A percentile compares a stretch with the other conserved stretches of the same genome.
Evolutionary conservation across 2,329 filamentous ascomycete genomes (phyloP).

Genomic region (Epichloe sp.): DNA sequence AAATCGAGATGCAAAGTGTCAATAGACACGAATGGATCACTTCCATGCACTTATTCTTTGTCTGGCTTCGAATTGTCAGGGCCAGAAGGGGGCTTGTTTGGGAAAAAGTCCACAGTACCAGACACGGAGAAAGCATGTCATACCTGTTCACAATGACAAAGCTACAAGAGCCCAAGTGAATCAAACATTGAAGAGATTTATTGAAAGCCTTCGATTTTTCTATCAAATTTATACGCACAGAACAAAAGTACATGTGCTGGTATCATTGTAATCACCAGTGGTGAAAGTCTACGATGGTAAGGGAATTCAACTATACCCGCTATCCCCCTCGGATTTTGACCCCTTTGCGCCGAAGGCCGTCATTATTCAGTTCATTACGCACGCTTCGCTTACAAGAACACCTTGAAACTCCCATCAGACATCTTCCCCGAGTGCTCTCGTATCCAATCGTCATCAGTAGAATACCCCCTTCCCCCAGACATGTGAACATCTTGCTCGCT

Average conservation of each 20-base stretch:
- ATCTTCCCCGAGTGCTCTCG: conserved; percentile 10
- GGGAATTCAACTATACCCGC: not conserved
- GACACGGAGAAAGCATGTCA: too few species aligned
- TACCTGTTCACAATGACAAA: too few species aligned
- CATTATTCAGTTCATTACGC: not conserved
- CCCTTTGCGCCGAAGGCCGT: not conserved
- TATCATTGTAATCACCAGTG: conserved; percentile 1
- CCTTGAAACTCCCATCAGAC: conserved; percentile 15
- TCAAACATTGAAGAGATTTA: too few species aligned
- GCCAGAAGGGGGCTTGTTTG: too few species aligned
- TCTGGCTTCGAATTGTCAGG: too few species aligned
- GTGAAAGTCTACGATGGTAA: not conserved
- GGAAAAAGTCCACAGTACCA: too few species aligned
- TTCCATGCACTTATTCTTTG: too few species aligned
- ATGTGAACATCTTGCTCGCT: conserved; percentile 5
- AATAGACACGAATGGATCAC: too few species aligned
- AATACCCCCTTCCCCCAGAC: conserved; percentile 7
- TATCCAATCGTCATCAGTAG: conserved; percentile 5
- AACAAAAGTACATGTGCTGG: not conserved
- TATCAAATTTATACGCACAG: not conserved
- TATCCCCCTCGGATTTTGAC: too few species aligned
- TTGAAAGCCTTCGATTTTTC: not conserved
- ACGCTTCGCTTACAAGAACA: conserved; percentile 10
- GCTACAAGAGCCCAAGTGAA: too few species aligned
- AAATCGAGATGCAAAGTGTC: too few species aligned